A percentile compares a stretch with the other conserved stretches of the same genome.
Conservation (phyloP, 176 grass and related monocot genomes). For the Carex littledalei region DNA sequence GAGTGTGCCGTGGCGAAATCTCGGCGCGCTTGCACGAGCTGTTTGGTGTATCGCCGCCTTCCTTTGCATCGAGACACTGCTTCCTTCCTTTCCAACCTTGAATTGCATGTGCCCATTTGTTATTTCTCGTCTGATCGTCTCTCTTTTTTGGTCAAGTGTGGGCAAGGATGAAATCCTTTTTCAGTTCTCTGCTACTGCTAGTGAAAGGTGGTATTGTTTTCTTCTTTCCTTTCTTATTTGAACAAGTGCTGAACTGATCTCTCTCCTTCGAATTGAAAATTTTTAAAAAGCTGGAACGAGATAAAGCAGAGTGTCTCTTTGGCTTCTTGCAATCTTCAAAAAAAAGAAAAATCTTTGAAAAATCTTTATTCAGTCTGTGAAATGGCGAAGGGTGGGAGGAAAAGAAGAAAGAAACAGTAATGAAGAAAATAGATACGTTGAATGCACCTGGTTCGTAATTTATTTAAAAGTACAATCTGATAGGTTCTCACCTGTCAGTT, state of each 20-base stretch:
- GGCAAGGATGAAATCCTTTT: not conserved
- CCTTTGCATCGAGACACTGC: conserved; percentile 93
- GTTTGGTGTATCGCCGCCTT: conserved; percentile 78
- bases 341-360: too few species aligned
- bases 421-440: not conserved
- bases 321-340: not conserved
- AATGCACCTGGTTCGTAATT: not conserved
- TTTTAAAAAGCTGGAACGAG: not conserved
- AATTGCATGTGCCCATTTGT: conserved; percentile 56
- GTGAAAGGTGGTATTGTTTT: not conserved
- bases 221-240: not conserved
- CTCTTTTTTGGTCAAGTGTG: not conserved
- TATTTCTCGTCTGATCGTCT: not conserved
- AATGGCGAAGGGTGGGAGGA: not conserved
- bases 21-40: conserved; percentile 68
- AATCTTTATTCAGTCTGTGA: not conserved
- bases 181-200: not conserved
- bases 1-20: conserved; percentile 80
- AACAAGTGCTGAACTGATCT: not conserved
- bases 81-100: conserved; percentile 74
- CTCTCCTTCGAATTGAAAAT: not conserved
- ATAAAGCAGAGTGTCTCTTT: conserved; percentile 10
- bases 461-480: not conserved
- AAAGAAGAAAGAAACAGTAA: not conserved
- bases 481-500: not conserved